Evolutionary conservation across 371 early-diverging fungal genomes (phyloP).

Genomic region (Mortierella sp.): DNA sequence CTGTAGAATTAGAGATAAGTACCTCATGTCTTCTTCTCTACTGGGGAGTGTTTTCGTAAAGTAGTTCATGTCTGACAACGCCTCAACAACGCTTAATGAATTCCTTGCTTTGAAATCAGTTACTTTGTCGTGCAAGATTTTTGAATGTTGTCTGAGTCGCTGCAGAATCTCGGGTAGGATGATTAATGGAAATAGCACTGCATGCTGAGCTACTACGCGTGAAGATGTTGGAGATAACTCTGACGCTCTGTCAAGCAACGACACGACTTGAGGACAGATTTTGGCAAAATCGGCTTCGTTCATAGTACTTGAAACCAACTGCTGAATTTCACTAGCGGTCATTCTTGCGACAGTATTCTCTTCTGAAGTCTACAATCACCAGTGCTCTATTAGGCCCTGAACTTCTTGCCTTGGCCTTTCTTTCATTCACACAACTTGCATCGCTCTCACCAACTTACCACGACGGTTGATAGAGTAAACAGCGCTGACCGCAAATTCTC

Average conservation of each 20-base stretch:
- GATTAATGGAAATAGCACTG: not conserved
- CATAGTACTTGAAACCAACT: not conserved
- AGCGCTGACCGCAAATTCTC: not conserved
- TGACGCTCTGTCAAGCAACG: not conserved
- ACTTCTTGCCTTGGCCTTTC: too few relatives aligned
- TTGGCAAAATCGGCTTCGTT: constrained; percentile 7
- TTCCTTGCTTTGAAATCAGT: constrained; percentile 4
- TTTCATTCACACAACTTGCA: too few relatives aligned
- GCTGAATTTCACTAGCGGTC: constrained; percentile 7
- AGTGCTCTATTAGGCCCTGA: too few relatives aligned
- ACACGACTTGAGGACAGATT: not conserved
- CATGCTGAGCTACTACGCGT: constrained; percentile 11
- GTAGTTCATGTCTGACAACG: constrained; percentile 15
- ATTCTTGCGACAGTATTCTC: constrained; percentile 10
- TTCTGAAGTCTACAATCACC: constrained; percentile 5
- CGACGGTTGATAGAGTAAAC: constrained; percentile 1
- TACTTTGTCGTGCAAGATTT: not conserved
- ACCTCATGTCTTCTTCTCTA: constrained; percentile 8
- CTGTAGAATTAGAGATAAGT: too few relatives aligned
- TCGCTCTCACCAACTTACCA: constrained; percentile 4
- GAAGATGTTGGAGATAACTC: constrained; percentile 6
- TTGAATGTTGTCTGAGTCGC: not conserved
- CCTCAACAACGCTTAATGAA: constrained; percentile 10
- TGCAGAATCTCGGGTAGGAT: constrained; percentile 8
- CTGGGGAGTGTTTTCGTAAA: not conserved